Evolutionary conservation across 306 rosid species (phyloP).

Genomic region (Ormosia semicastrata): DNA sequence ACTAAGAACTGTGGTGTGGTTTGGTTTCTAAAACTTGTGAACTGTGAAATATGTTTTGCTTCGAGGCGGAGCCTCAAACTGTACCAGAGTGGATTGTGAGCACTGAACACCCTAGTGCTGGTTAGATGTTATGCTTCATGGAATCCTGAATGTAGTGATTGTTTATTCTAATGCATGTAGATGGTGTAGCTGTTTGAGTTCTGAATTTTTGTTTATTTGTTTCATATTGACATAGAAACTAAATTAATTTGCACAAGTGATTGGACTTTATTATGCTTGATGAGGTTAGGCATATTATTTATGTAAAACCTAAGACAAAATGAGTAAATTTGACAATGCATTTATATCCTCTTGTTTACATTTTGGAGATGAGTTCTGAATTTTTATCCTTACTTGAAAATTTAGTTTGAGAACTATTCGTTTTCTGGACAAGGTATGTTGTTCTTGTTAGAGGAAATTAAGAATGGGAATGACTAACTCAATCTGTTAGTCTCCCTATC

Average conservation of each 20-base stretch:
- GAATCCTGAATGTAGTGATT: not conserved
- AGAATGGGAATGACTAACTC: too few species aligned
- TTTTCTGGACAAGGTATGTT: not conserved
- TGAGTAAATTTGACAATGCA: not conserved
- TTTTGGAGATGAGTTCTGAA: not conserved
- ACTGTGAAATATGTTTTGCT: not conserved
- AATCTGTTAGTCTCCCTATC: too few species aligned
- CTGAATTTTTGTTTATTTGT: not conserved
- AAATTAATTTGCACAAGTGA: not conserved
- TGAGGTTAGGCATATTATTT: not conserved
- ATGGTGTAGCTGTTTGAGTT: not conserved
- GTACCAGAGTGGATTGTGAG: not conserved
- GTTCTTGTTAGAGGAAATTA: too few species aligned
- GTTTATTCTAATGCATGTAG: too few species aligned
- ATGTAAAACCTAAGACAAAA: not conserved
- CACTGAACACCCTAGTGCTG: not conserved
- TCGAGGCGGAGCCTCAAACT: not conserved
- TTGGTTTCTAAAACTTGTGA: not conserved
- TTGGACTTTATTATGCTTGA: not conserved
- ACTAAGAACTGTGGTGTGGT: not conserved
- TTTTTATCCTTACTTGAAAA: not conserved
- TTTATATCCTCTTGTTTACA: not conserved
- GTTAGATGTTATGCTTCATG: not conserved
- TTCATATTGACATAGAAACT: not conserved
- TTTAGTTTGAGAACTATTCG: conserved; percentile 21